These are phyloP conservation scores for Corymbia maculata DNA, from an alignment of 345 rosid species.

Conservation along the genomic window DNA sequence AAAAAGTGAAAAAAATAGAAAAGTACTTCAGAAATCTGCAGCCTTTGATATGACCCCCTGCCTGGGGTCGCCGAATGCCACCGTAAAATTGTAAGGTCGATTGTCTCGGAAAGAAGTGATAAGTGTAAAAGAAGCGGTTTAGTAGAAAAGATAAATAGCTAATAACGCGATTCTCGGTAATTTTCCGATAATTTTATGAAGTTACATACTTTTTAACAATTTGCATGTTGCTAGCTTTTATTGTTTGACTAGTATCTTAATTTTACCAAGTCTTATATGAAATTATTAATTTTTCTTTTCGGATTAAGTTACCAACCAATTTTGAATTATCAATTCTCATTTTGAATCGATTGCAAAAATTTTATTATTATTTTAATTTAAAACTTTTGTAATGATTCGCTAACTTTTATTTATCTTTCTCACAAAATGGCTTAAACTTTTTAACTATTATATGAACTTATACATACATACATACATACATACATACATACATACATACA, in stretches of 20 bases:
- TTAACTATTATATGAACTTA: not conserved
- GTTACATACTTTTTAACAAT: not conserved
- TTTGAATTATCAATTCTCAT: not conserved
- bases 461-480: not conserved
- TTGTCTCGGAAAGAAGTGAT: not conserved
- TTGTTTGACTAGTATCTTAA: not conserved
- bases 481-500: no score
- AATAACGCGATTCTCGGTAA: not conserved
- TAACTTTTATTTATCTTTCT: not conserved
- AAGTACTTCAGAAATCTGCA: not conserved
- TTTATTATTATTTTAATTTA: not conserved
- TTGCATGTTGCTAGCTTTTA: not conserved
- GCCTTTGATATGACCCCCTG: not conserved
- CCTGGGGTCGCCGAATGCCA: not conserved
- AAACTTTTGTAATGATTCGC: accelerated
- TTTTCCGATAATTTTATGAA: not conserved
- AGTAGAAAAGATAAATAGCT: not conserved
- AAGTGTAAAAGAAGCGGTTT: not conserved
- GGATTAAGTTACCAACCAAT: not conserved
- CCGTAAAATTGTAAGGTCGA: not conserved
- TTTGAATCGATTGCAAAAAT: not conserved
- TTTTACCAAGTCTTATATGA: not conserved
- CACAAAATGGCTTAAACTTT: not conserved
- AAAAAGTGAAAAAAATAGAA: not conserved
- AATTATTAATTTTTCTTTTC: not conserved